These are phyloP conservation scores for Mucor plumbeus DNA, from an alignment of 371 early-diverging fungal genomes.

Conservation along the genomic window DNA sequence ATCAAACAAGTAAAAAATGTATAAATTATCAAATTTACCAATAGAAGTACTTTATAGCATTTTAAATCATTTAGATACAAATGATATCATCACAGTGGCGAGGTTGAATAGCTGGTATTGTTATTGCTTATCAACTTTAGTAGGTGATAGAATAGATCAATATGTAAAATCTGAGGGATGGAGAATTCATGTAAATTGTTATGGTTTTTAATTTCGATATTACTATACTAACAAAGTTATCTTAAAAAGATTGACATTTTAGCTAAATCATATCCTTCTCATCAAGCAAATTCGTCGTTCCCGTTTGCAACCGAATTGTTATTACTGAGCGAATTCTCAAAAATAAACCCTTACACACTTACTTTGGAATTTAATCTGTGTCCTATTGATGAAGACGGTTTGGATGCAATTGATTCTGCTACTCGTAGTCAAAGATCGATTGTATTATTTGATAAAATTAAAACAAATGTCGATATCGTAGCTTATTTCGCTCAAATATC, in stretches of 20 bases:
- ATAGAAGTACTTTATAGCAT: conserved; percentile 28
- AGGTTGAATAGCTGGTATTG: conserved; percentile 31
- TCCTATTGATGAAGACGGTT: conserved; percentile 25
- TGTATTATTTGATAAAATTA: conserved; percentile 20
- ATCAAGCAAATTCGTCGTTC: conserved; percentile 5
- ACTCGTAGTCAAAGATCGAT: conserved; percentile 12
- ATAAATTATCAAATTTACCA: conserved; percentile 26
- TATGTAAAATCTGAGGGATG: conserved; percentile 26
- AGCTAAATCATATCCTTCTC: conserved; percentile 24
- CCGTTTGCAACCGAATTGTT: conserved; percentile 25
- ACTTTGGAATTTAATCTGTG: conserved; percentile 25
- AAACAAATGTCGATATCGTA: conserved; percentile 31
- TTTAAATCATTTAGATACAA: conserved; percentile 1
- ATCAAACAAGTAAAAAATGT: conserved; percentile 14
- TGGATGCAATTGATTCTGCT: conserved; percentile 14
- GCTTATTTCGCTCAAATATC: conserved; percentile 32
- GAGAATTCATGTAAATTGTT: conserved; percentile 27
- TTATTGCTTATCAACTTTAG: conserved; percentile 24
- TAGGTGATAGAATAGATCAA: conserved; percentile 21
- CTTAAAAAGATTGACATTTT: conserved; percentile 24
- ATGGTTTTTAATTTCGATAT: too few relatives aligned
- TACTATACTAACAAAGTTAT: background rate
- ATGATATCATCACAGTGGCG: conserved; percentile 23
- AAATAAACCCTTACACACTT: conserved; percentile 25
- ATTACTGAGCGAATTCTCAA: conserved; percentile 21